phyloP scores from a whole-genome alignment of 371 early-diverging fungal genomes.

The Homolaphlyctis polyrhiza region DNA sequence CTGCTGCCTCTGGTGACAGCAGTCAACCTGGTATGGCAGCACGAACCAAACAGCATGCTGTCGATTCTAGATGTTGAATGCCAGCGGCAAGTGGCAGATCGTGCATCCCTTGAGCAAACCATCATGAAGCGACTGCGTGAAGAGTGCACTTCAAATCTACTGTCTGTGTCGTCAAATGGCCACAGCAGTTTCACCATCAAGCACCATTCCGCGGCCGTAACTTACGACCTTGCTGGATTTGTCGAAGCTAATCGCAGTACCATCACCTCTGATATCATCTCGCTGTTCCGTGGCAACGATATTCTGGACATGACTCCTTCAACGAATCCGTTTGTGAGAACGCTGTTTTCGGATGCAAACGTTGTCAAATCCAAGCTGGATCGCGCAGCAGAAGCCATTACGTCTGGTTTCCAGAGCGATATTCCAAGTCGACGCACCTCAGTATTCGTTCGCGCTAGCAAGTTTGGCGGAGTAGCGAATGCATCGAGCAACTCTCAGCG shows the following conservation, averaged over 20 bases:
- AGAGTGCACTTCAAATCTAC: constrained; percentile 13
- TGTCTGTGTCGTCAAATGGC: constrained; percentile 20
- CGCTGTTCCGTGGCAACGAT: constrained; percentile 71
- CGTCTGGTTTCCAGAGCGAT: background rate
- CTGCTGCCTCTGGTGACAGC: background rate
- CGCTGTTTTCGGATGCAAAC: constrained; percentile 61
- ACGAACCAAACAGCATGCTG: constrained; percentile 39
- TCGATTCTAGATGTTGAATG: constrained; percentile 43
- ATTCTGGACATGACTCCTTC: constrained; percentile 37
- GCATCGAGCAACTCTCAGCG: background rate
- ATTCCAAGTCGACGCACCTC: background rate
- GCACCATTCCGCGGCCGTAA: constrained; percentile 65
- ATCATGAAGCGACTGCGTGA: constrained; percentile 9
- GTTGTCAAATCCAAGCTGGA: background rate
- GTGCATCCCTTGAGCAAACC: background rate
- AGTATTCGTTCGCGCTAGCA: background rate
- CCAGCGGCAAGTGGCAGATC: background rate
- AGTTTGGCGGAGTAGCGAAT: too few relatives aligned
- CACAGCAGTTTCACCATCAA: constrained; percentile 54
- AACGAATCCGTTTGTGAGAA: constrained; percentile 72
- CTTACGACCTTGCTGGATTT: constrained; percentile 70
- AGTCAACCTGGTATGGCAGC: background rate
- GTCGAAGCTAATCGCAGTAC: constrained; percentile 66
- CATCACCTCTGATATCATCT: constrained; percentile 77
- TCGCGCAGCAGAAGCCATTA: background rate